phyloP scores from a whole-genome alignment of 2,329 filamentous ascomycete genomes.

The Fusarium anthophilum region DNA sequence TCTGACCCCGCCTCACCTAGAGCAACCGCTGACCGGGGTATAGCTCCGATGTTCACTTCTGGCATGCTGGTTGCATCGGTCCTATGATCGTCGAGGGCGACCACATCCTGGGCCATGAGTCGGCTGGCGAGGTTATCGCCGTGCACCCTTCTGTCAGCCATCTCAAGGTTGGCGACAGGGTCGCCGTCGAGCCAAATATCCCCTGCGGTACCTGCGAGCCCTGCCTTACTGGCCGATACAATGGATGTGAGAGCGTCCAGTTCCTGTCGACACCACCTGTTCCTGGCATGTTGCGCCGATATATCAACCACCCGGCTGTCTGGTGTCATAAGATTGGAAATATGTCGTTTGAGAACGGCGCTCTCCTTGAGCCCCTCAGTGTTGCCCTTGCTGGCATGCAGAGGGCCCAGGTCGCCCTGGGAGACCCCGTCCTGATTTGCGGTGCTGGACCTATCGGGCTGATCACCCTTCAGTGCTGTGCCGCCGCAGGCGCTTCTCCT shows the following conservation, averaged over 20 bases:
- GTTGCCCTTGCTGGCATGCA: slow-evolving; percentile 91
- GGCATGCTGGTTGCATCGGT: slow-evolving; percentile 93
- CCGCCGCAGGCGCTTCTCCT: slow-evolving; percentile 88
- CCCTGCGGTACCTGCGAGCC: slow-evolving; percentile 92
- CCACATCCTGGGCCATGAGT: slow-evolving; percentile 95
- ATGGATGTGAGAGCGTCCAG: slow-evolving; percentile 85
- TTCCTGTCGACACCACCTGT: slow-evolving; percentile 94
- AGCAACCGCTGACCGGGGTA: slow-evolving; percentile 22
- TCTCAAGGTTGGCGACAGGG: slow-evolving; percentile 86
- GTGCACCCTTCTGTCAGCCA: slow-evolving; percentile 81
- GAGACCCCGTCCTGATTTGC: slow-evolving; percentile 88
- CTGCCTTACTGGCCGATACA: slow-evolving; percentile 92
- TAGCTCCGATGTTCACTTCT: slow-evolving; percentile 96
- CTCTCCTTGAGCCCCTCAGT: slow-evolving; percentile 87
- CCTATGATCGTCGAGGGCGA: slow-evolving; percentile 92
- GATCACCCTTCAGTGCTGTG: slow-evolving; percentile 84
- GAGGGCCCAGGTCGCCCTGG: slow-evolving; percentile 80
- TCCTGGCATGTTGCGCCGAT: slow-evolving; percentile 85
- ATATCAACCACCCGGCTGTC: slow-evolving; percentile 91
- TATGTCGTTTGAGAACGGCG: slow-evolving; percentile 92
- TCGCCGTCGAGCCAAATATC: slow-evolving; percentile 93
- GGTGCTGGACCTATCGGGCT: slow-evolving; percentile 95
- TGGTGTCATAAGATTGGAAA: slow-evolving; percentile 97
- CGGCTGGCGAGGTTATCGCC: slow-evolving; percentile 83
- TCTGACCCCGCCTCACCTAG: slow-evolving; percentile 2